Evolutionary conservation across 2,329 filamentous ascomycete species (phyloP), one percentile per base, ranked within the genome.

Genomic region (Epichloe typhina): DNA sequence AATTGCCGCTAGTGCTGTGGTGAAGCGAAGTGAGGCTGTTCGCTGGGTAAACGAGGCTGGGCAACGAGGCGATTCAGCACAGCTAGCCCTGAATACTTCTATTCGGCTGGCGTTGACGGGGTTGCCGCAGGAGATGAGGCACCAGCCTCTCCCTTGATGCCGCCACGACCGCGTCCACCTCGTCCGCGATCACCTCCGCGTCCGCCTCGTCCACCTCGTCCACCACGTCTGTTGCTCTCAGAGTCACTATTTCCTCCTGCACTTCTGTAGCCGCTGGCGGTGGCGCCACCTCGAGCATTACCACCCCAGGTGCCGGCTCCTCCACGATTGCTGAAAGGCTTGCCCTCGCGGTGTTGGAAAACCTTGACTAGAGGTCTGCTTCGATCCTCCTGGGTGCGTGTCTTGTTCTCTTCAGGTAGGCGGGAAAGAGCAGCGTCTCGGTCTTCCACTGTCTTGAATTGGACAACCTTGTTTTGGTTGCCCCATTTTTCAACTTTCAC

Each of bases 321-420:
- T 49, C 82, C 82, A 46, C 86, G 80, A 58, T 65, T 77, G 61
- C 59, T 68, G 56, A 74, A 79, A 23, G 72, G 62, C 60, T 76
- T 78, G 54, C 65, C 74, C 59, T 79, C 77, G 58, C 79, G 81
- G 45, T 85, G 83, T 62, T 86, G 80, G 70, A 89, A 95, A 61
- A 89, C 79, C 72, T 89, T 89, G 54, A 95, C 82, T 51, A 88
- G 79, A 13, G 88, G 87, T 68, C 85, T 86, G 55, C 83, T 84
- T 55, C 86, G 82, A 56, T 88, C 85, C 60, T 84, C 83, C 35
- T 80, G 76, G 40, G 77, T 77, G 56, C 80, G 77, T 56, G 82
- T 86, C 74, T 90, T 91, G 59, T 84, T 76, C 42, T 93, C 87
- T 13, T 83, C 76, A 5, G 88, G 79, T 52, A 94, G 75, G 56